Evolutionary conservation across 441 rosid species (phyloP).

Genomic region (California macrophylla): DNA sequence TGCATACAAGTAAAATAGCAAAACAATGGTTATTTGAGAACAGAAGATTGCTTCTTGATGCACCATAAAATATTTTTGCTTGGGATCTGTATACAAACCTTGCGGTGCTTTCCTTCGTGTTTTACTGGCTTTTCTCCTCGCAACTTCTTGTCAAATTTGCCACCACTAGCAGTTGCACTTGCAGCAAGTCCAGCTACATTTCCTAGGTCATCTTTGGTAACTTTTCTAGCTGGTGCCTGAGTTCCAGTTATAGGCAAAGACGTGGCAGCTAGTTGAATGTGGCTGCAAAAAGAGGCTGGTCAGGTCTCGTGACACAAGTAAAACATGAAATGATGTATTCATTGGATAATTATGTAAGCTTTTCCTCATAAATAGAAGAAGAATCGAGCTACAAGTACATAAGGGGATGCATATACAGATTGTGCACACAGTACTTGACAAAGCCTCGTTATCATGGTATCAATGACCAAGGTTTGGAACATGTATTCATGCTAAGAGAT

Average conservation of each 20-base stretch:
- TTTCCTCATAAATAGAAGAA: not conserved
- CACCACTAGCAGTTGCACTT: conserved; percentile 87
- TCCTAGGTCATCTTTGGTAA: conserved; percentile 60
- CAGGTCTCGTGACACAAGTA: conserved; percentile 4
- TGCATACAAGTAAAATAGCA: conserved; percentile 18
- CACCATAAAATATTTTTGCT: not conserved
- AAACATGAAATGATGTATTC: not conserved
- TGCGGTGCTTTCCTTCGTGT: conserved; percentile 69
- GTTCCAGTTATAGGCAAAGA: conserved; percentile 80
- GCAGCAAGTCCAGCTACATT: conserved; percentile 82
- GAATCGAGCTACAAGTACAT: not conserved
- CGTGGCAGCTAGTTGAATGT: conserved; percentile 76
- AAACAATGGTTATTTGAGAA: conserved; percentile 3
- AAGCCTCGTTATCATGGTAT: not conserved
- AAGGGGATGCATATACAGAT: not conserved
- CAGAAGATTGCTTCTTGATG: not conserved
- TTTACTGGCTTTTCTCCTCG: conserved; percentile 72
- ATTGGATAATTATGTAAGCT: not conserved
- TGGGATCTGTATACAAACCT: conserved; percentile 35
- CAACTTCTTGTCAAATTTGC: conserved; percentile 84
- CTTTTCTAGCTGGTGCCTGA: conserved; percentile 53
- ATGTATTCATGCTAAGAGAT: not conserved
- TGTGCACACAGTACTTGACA: not conserved
- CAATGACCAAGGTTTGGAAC: not conserved
- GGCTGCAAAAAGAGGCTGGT: conserved; percentile 41